Percentiles rank a stretch among this genome's conserved stretches.
Conservation (phyloP, 306 rosid genomes). For the Rosa multiflora region DNA sequence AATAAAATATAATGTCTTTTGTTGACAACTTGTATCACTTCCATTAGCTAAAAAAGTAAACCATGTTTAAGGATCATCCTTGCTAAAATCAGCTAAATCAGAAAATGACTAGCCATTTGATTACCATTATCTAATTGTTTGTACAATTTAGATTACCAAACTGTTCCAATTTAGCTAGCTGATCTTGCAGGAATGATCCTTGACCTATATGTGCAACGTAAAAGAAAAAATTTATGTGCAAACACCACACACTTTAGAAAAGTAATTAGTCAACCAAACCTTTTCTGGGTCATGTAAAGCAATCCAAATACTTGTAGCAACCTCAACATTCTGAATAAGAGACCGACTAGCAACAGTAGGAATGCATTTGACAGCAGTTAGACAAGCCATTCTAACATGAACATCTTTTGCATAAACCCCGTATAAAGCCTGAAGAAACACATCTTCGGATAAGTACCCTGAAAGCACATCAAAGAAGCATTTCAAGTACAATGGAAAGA, state of each 20-base stretch:
- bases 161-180: background rate
- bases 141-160: background rate
- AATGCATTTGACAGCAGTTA: slow-evolving; percentile 85
- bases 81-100: background rate
- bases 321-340: slow-evolving; percentile 63
- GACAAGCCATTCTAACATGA: slow-evolving; percentile 91
- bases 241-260: background rate
- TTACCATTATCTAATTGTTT: background rate
- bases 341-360: slow-evolving; percentile 80
- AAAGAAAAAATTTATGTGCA: background rate
- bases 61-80: background rate
- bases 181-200: background rate
- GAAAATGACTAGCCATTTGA: background rate
- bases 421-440: slow-evolving; percentile 64
- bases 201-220: background rate
- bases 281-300: slow-evolving; percentile 92
- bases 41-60: background rate
- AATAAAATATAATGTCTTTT: background rate
- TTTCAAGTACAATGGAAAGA: slow-evolving; percentile 24
- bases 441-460: slow-evolving; percentile 26
- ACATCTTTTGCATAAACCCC: slow-evolving; percentile 96
- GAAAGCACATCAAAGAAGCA: slow-evolving; percentile 13
- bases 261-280: slow-evolving; percentile 43
- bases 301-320: slow-evolving; percentile 93
- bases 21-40: background rate